These are phyloP conservation scores for Barnettozyma botsteinii DNA, from an alignment of 805 yeast species.

Conservation along the genomic window DNA sequence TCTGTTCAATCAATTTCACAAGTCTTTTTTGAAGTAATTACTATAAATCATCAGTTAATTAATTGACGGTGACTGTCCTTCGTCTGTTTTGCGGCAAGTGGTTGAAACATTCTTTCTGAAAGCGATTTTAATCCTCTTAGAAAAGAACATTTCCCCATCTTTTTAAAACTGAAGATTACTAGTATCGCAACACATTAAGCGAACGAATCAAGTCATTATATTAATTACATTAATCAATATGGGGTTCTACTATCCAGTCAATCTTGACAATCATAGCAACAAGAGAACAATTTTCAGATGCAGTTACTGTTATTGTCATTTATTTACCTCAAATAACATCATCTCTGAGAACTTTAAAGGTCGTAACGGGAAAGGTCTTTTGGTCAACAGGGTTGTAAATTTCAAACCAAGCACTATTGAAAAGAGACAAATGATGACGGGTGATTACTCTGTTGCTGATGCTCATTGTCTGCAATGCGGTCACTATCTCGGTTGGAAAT, in stretches of 20 bases:
- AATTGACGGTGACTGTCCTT: too few species aligned
- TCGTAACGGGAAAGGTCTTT: constrained; percentile 49
- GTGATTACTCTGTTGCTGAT: constrained; percentile 51
- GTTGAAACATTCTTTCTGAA: too few species aligned
- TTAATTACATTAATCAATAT: too few species aligned
- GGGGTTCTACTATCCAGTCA: constrained; percentile 18
- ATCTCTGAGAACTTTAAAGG: constrained; percentile 42
- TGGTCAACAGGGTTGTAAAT: constrained; percentile 45
- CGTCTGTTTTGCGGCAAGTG: too few species aligned
- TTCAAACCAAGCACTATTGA: constrained; percentile 32
- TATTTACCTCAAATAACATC: constrained; percentile 17
- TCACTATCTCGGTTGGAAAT: constrained; percentile 57
- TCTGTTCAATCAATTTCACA: too few species aligned
- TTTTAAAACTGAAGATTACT: too few species aligned
- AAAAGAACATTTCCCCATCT: too few species aligned
- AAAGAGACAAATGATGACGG: constrained; percentile 52
- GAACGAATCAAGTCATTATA: too few species aligned
- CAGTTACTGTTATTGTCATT: constrained; percentile 16
- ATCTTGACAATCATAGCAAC: constrained; percentile 11
- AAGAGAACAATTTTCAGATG: constrained; percentile 19
- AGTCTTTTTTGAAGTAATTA: too few species aligned
- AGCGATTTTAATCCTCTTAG: too few species aligned
- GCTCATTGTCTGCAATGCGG: constrained; percentile 51
- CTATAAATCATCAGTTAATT: too few species aligned
- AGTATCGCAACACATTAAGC: too few species aligned